Evolutionary conservation across 2,329 filamentous ascomycete genomes (phyloP).

Genomic region (Ramichloridium luteum): DNA sequence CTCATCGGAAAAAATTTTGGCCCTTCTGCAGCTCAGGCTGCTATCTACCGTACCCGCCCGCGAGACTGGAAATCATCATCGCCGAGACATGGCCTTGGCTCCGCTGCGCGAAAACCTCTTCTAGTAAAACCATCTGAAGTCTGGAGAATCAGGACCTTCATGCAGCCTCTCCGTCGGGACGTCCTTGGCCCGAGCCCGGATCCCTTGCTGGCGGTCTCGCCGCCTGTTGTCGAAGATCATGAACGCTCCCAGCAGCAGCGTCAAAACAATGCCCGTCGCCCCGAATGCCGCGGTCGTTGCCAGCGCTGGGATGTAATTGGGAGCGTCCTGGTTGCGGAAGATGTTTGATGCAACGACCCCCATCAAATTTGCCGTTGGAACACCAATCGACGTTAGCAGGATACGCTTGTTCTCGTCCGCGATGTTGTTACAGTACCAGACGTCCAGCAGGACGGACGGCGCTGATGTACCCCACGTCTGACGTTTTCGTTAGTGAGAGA

Average conservation of each 20-base stretch:
- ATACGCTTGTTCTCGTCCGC: slow-evolving; percentile 63
- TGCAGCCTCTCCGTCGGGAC: slow-evolving; percentile 34
- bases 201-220: slow-evolving; percentile 45
- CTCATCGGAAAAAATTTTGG: too few relatives aligned
- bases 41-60: too few relatives aligned
- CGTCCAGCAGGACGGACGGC: slow-evolving; percentile 55
- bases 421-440: slow-evolving; percentile 75
- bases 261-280: slow-evolving; percentile 44
- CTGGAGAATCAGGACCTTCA: slow-evolving; percentile 31
- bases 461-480: slow-evolving; percentile 59
- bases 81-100: too few relatives aligned
- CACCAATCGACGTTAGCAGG: slow-evolving; percentile 57
- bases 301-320: slow-evolving; percentile 55
- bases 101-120: slow-evolving; percentile 2
- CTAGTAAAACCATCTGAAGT: slow-evolving; percentile 34
- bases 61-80: too few relatives aligned
- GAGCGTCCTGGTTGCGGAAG: slow-evolving; percentile 50
- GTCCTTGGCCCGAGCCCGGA: slow-evolving; percentile 38
- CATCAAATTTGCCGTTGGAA: slow-evolving; percentile 67
- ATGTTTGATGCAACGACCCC: slow-evolving; percentile 58
- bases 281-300: slow-evolving; percentile 54
- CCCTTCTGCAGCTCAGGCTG: too few relatives aligned
- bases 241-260: slow-evolving; percentile 45
- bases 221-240: slow-evolving; percentile 55
- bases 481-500: background rate